Evolutionary conservation across 2,329 filamentous ascomycete species (phyloP).

Genomic region (Cladophialophora carrionii): DNA sequence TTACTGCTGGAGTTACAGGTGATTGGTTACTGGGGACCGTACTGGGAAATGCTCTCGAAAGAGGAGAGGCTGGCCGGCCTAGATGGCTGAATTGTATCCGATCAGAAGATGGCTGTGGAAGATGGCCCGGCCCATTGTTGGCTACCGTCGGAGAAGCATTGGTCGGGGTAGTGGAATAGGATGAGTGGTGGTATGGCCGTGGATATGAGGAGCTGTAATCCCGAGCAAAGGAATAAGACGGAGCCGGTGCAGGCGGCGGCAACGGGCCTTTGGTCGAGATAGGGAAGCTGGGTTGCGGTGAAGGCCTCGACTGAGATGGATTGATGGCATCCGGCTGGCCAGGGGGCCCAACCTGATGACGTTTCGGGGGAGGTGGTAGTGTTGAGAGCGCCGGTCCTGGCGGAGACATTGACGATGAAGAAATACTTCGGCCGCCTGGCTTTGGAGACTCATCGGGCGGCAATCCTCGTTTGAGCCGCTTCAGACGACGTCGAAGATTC

Average conservation of each 20-base stretch:
- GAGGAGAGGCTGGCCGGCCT: constrained; percentile 28
- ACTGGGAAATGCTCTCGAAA: constrained; percentile 18
- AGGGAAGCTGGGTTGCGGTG: constrained; percentile 22
- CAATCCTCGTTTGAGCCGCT: constrained; percentile 37
- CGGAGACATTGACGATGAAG: constrained; percentile 37
- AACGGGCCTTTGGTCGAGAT: constrained; percentile 17
- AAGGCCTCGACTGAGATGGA: constrained; percentile 28
- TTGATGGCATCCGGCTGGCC: constrained; percentile 33
- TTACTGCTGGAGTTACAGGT: constrained; percentile 22
- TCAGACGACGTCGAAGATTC: constrained; percentile 37
- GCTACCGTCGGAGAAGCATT: constrained; percentile 15
- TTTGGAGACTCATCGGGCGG: constrained; percentile 35
- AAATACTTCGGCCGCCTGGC: constrained; percentile 20
- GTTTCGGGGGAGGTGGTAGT: constrained; percentile 37
- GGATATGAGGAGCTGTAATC: constrained; percentile 24
- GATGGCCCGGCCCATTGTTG: constrained; percentile 24
- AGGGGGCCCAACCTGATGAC: constrained; percentile 37
- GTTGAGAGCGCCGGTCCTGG: constrained; percentile 33
- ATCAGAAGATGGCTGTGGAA: constrained; percentile 18
- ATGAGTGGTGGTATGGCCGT: constrained; percentile 26
- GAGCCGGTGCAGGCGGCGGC: constrained; percentile 7
- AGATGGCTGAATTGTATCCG: constrained; percentile 21
- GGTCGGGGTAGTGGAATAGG: constrained; percentile 28
- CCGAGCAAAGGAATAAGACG: constrained; percentile 32
- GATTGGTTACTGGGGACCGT: constrained; percentile 23